Evolutionary conservation across 1,139 yeast genomes (phyloP), one percentile per base, ranked within the genome.

Genomic region (Kodamaea derodonti): DNA sequence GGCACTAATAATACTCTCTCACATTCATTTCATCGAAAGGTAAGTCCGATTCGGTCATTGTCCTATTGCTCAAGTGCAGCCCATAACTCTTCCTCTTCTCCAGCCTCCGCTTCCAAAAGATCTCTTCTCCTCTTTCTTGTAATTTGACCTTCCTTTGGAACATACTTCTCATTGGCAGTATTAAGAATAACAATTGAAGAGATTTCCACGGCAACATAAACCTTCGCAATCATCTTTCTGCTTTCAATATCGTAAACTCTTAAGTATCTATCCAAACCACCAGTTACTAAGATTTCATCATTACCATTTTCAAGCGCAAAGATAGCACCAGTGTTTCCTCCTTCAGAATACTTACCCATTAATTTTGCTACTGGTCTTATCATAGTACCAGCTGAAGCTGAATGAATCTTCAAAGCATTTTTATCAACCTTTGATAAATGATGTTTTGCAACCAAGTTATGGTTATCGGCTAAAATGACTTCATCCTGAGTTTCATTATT

Each of bases 201-300:
- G n/a, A 85, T 70, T 50, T 84, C 87, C 4, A 86, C 76, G 3
- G 95, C 95, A 24, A 82, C 53, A 49, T 76, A 90, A 10, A 86
- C 83, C 51, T 86, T 87, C 9, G 79, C 87, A 13, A 81, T 59
- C 34, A 77, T 64, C 31, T 75, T 74, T 34, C 95, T 67, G 1
- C 77, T 58, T 2, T 60, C 62, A 6, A 78, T 53, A 42, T 85
- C 82, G 56, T 75, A 90, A 3, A 85, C 85, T 38, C 97, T 72
- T 28, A 87, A 69, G 54, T 87, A 90, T 51, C 96, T 71, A 54
- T 90, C 97, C 25, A 88, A 69, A 0, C 96, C 95, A 28, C 95
- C 96, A 17, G 87, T 70, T 11, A 62, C 70, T 23, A 67, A 51
- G 9, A 64, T 46, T n/a, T 48, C 54, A 34, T 56, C 58, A 27